These are phyloP conservation scores for Colletotrichum kahawae DNA, from an alignment of 2,329 filamentous ascomycete genomes.

Conservation along the genomic window DNA sequence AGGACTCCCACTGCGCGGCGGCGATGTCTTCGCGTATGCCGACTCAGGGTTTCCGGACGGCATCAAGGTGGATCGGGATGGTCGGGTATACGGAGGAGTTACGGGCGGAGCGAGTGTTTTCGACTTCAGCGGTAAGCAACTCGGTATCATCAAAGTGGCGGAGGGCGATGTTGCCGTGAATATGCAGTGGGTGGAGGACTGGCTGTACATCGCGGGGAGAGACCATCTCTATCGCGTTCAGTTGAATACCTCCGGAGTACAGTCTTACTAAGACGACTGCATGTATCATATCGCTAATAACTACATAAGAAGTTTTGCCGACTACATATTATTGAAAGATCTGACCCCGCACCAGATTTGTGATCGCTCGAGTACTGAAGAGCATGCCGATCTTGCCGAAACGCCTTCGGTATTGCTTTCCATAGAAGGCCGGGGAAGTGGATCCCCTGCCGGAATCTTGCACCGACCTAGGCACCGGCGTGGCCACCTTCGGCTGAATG, in stretches of 20 bases:
- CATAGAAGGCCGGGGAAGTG: neutral
- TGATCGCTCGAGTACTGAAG: neutral
- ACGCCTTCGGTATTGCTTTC: neutral
- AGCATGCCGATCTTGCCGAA: neutral
- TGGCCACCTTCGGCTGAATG: neutral
- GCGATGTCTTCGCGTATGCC: slow-evolving; percentile 17
- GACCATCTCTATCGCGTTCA: slow-evolving; percentile 13
- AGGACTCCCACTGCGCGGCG: neutral
- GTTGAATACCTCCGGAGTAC: neutral
- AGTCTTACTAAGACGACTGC: neutral
- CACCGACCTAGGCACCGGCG: neutral
- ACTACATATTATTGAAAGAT: neutral
- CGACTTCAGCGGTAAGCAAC: neutral
- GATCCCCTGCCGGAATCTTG: neutral
- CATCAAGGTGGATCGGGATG: slow-evolving; percentile 17
- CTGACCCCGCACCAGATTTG: neutral
- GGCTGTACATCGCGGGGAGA: slow-evolving; percentile 18
- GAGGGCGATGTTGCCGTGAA: slow-evolving; percentile 21
- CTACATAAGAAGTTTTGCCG: neutral
- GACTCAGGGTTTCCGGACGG: slow-evolving; percentile 25
- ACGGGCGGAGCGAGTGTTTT: slow-evolving; percentile 12
- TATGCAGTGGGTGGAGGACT: slow-evolving; percentile 20
- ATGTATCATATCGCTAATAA: neutral
- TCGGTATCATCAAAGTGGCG: slow-evolving; percentile 20
- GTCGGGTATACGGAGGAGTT: slow-evolving; percentile 17